Conservation (phyloP, 805 yeast genomes). For the Saccharomycopsis sp. region DNA sequence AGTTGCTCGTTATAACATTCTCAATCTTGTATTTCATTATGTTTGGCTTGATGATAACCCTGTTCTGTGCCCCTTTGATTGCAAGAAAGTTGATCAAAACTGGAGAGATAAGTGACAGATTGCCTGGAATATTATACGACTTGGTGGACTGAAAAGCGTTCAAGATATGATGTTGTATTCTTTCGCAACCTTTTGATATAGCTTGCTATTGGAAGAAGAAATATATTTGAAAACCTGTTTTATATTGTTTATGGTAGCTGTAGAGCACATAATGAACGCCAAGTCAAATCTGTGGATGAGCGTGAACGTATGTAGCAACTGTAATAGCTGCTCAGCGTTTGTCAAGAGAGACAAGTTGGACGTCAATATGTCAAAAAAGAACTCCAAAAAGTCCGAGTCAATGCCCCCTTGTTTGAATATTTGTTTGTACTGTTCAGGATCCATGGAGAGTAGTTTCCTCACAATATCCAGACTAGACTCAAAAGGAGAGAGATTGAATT, state of each 20-base stretch:
- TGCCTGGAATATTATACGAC: neutral
- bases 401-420: neutral
- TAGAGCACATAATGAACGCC: neutral
- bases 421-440: neutral
- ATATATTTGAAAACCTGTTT: neutral
- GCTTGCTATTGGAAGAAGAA: neutral
- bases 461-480: neutral
- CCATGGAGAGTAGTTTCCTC: neutral
- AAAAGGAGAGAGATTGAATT: neutral
- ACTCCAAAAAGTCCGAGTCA: neutral
- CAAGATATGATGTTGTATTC: neutral
- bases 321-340: neutral
- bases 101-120: neutral
- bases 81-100: constrained; percentile 3
- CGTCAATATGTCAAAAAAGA: neutral
- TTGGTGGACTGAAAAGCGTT: neutral
- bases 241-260: neutral
- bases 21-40: constrained; percentile 32
- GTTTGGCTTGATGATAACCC: constrained; percentile 10
- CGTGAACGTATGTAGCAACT: neutral
- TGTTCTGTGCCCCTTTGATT: neutral
- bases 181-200: neutral
- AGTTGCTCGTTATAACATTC: constrained; percentile 30
- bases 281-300: neutral
- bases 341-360: neutral